A percentile compares a stretch with the other conserved stretches of the same genome.
Conservation (phyloP, 2,329 filamentous ascomycete genomes). For the Didymella exigua region DNA sequence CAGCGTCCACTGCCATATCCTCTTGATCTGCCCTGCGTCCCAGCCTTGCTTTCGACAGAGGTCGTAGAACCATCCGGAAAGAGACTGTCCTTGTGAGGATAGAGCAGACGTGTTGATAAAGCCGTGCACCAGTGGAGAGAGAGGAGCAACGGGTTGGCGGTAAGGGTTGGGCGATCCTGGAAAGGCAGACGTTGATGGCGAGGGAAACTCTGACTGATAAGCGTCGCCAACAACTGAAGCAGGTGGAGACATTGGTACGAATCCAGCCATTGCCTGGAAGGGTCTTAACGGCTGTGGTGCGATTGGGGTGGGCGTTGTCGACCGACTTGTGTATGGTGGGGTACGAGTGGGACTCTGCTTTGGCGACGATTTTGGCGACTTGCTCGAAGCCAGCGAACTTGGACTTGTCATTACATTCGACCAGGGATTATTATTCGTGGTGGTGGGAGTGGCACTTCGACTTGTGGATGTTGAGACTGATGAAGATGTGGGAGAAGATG, state of each 20-base stretch:
- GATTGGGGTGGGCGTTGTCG: constrained; percentile 44
- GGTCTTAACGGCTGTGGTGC: constrained; percentile 47
- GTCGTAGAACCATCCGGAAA: constrained; percentile 47
- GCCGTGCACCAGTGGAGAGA: constrained; percentile 43
- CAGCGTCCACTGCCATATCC: constrained; percentile 50
- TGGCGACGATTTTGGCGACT: constrained; percentile 42
- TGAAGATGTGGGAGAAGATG: constrained; percentile 48
- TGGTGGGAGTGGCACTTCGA: constrained; percentile 45
- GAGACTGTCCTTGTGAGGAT: constrained; percentile 45
- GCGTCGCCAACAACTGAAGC: constrained; percentile 37
- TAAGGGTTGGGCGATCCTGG: constrained; percentile 46
- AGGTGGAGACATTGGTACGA: constrained; percentile 43
- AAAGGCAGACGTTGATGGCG: constrained; percentile 32
- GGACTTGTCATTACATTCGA: constrained; percentile 45
- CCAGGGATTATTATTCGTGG: constrained; percentile 48
- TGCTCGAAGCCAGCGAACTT: constrained; percentile 35
- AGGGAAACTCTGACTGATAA: constrained; percentile 40
- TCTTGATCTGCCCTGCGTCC: constrained; percentile 42
- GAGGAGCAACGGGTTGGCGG: constrained; percentile 33
- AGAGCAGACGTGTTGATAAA: constrained; percentile 46
- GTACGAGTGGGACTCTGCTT: constrained; percentile 45
- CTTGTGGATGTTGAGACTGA: constrained; percentile 48
- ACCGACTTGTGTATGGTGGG: constrained; percentile 48
- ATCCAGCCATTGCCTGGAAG: constrained; percentile 40
- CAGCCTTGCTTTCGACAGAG: constrained; percentile 45